A percentile compares a stretch with the other conserved stretches of the same genome.
These are phyloP conservation scores for Aspergillus fumigatus DNA, from an alignment of 2,329 filamentous ascomycete genomes.

Conservation along the genomic window DNA sequence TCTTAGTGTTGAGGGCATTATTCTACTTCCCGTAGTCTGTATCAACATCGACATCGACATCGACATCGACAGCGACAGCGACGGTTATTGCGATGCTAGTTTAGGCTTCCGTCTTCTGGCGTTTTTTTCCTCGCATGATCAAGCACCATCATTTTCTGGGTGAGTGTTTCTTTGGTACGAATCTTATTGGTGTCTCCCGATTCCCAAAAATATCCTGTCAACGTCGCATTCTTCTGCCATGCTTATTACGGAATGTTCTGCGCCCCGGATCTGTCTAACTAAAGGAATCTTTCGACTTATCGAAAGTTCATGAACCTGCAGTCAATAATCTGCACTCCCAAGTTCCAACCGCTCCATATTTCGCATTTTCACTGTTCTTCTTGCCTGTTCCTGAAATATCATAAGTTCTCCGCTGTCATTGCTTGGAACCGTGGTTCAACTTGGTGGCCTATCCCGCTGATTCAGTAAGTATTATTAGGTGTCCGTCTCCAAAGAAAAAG, in stretches of 20 bases:
- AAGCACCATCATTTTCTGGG: too few relatives aligned
- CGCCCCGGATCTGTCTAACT: not conserved
- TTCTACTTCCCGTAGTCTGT: not conserved
- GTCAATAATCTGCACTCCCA: not conserved
- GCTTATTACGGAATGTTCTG: not conserved
- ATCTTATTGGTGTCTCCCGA: not conserved
- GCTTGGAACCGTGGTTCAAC: slow-evolving; percentile 11
- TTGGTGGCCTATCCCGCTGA: not conserved
- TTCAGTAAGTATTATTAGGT: not conserved
- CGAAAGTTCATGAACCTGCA: not conserved
- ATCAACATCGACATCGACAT: too few relatives aligned
- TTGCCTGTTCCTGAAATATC: not conserved
- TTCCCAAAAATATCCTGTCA: not conserved
- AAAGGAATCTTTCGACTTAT: not conserved
- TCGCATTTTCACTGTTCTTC: not conserved
- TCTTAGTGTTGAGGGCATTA: not conserved
- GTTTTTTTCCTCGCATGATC: not conserved
- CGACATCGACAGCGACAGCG: not conserved
- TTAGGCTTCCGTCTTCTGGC: not conserved
- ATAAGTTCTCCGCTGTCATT: not conserved
- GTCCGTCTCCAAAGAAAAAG: not conserved
- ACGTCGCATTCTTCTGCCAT: not conserved
- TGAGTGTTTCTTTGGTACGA: not conserved
- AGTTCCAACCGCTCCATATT: not conserved
- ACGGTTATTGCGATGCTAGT: not conserved